phyloP scores from a whole-genome alignment of 306 rosid genomes.

The Quercus mongolica region DNA sequence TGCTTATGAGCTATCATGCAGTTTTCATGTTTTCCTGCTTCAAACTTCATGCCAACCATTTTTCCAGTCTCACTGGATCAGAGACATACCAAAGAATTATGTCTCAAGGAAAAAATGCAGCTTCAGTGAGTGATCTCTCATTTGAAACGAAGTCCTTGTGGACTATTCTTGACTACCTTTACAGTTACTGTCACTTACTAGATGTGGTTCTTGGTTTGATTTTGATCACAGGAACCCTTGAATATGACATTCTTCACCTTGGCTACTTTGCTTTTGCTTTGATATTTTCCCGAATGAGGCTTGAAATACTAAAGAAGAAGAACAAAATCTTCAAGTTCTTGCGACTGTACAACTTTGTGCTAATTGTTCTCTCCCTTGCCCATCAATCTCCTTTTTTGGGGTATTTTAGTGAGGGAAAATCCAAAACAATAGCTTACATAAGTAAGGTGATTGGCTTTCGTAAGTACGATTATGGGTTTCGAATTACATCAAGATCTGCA shows the following conservation, averaged over 20 bases:
- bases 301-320: slow-evolving; percentile 89
- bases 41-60: slow-evolving; percentile 81
- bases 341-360: slow-evolving; percentile 83
- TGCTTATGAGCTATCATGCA: slow-evolving; percentile 72
- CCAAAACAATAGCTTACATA: slow-evolving; percentile 57
- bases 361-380: slow-evolving; percentile 84
- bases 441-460: slow-evolving; percentile 84
- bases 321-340: slow-evolving; percentile 83
- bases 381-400: slow-evolving; percentile 95
- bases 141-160: slow-evolving; percentile 99
- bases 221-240: slow-evolving; percentile 94
- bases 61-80: slow-evolving; percentile 57
- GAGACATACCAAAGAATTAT: slow-evolving; percentile 65
- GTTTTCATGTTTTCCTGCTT: slow-evolving; percentile 94
- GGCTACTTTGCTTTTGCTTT: slow-evolving; percentile 97
- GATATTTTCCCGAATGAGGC: slow-evolving; percentile 88
- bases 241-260: slow-evolving; percentile 91
- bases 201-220: slow-evolving; percentile 85
- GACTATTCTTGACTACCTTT: slow-evolving; percentile 91
- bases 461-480: slow-evolving; percentile 91
- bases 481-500: slow-evolving; percentile 96
- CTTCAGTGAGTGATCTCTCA: slow-evolving; percentile 88
- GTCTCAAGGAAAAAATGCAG: slow-evolving; percentile 69
- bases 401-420: slow-evolving; percentile 62
- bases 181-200: slow-evolving; percentile 83